Conservation (phyloP, 202 grass and related monocot species). For the Bolboschoenoplectus hybrid region DNA sequence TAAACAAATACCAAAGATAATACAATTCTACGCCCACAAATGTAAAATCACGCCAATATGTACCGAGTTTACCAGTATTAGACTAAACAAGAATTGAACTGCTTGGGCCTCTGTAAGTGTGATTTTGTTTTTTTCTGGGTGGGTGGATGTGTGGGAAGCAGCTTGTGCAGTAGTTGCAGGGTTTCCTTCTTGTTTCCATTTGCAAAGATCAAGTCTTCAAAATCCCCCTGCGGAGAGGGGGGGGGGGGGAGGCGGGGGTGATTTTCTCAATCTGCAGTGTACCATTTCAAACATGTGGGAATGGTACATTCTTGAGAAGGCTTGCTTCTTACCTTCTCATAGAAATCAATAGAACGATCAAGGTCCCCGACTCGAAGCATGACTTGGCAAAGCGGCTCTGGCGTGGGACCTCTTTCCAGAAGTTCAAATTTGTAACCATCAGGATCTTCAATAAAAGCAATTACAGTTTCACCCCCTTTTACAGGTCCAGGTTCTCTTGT, state of each 20-base stretch:
- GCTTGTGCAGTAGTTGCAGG: background rate
- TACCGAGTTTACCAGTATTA: background rate
- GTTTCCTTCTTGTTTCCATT: background rate
- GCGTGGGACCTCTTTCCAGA: slow-evolving; percentile 86
- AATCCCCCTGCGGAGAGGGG: background rate
- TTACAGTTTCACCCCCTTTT: slow-evolving; percentile 82
- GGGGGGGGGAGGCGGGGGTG: no score
- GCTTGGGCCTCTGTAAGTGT: background rate
- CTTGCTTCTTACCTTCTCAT: slow-evolving; percentile 79
- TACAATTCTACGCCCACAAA: background rate
- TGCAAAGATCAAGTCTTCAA: background rate
- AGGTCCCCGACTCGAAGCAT: slow-evolving; percentile 95
- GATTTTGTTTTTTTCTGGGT: background rate
- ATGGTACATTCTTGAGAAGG: background rate
- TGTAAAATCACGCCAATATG: background rate
- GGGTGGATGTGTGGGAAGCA: background rate
- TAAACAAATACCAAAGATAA: background rate
- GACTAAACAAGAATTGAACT: background rate
- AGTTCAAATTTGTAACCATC: slow-evolving; percentile 96
- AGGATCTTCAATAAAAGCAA: slow-evolving; percentile 87
- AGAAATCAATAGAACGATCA: slow-evolving; percentile 76
- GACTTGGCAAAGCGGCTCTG: slow-evolving; percentile 88
- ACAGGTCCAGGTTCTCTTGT: slow-evolving; percentile 81
- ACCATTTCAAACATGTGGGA: background rate
- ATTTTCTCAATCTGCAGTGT: background rate